Evolutionary conservation across 768 basidiomycete species (phyloP), one percentile per base, ranked within the genome.

Genomic region (Arthromyces matolae): DNA sequence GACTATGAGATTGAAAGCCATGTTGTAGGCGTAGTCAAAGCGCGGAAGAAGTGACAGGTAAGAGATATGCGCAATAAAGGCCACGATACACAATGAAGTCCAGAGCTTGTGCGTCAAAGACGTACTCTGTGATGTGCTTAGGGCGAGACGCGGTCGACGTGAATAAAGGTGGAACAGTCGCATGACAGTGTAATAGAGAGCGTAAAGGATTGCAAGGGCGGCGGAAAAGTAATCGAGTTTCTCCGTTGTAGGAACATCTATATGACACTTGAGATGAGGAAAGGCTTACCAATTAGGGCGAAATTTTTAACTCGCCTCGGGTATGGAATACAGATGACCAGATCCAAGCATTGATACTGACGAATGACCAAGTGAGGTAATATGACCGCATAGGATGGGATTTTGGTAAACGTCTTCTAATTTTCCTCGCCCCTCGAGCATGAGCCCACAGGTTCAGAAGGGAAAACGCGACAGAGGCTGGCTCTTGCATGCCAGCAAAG

Each of bases 201-300:
- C 85, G 55, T 79, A 88, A 20, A 93, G 63, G 54, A 96, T 93
- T 10, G 86, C 83, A 8, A 86, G 67, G 0, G 87, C 93, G 5
- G 96, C 96, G 3, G 91, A 91, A 64, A 97, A 96, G 65, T 99
- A 99, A 60, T 98, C 96, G 61, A 94, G 49, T 54, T 85, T 88
- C 66, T 99, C 96, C 2, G 94, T 98, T 20, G 70, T 61, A 2
- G 86, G 81, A 5, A 80, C 71, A 68, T 98, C 95, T 91, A 55
- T 18, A 48, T n/a, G 35, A 35, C 39, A 33, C n/a, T 29, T 38
- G 25, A 44, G 4, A 42, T 42, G 33, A 47, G 36, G 35, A 13
- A 46, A 18, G 18, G 24, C 42, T 40, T 32, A 46, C 37, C 42
- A 10, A 22, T 45, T 9, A 40, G 38, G 40, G 19, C 50, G n/a